Base-by-base conservation (phyloP, 2,329 filamentous ascomycete genomes). In the Sporothrix euskadiensis region DNA sequence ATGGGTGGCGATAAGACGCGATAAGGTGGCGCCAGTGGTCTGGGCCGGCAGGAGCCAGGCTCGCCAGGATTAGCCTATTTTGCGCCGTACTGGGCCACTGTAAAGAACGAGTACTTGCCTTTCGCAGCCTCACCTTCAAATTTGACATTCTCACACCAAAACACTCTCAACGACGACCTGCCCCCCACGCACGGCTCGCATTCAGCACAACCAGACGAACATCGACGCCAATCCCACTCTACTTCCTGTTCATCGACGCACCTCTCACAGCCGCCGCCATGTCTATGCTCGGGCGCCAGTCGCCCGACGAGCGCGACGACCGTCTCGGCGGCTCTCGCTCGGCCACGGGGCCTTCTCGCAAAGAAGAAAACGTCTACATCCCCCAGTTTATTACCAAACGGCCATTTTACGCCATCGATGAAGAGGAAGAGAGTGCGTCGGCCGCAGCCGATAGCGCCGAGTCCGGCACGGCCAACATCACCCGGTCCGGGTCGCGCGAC, bases 301-400 rank as follows among this genome's bases (percentile, higher is more conserved):
- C 76, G 76, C 76, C 76, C 44, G 76, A 77, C 61, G 73, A 71
- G 75, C 76, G 76, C 57, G 76, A 77, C 54, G 76, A 76, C 57
- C 66, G 68, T 16, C 75, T 77, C 59, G 76, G 76, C 47, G 76
- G 76, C 49, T 77, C 76, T 68, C 75, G 76, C 32, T 72, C 69
- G 30, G 59, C 59, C 66, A 72, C 75, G 32, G 72, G 74, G 4
- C 74, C 75, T 12, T 69, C 75, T 54, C 72, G 71, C 72, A 97
- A 97, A 81, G 94, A 97, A 82, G 94, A 96, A 83, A 99, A 99
- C 87, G 91, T 98, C 82, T 99, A 99, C 86, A 99, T 99, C 79
- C 96, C 96, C 6, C 90, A 93, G 71, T 99, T 98, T 87, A 99
- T 99, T 84, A 94, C 94, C 78, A 98, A 97, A 82, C 94, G 97